These are phyloP conservation scores for Rhizopogon rudus DNA, from an alignment of 768 basidiomycete species.

Conservation along the genomic window DNA sequence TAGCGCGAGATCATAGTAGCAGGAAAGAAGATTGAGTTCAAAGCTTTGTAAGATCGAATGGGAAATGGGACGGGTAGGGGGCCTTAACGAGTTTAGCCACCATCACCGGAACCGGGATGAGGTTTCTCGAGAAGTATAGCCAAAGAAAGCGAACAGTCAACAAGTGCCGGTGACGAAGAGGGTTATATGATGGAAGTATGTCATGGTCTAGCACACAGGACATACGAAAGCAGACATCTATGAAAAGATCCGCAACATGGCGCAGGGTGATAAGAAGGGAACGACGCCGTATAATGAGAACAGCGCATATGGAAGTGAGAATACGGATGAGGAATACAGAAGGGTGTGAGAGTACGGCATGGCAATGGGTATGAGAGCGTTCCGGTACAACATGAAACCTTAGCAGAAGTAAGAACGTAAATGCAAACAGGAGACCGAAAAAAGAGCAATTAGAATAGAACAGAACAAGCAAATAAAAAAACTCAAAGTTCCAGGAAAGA, in stretches of 20 bases:
- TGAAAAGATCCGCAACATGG: not conserved
- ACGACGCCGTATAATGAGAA: not conserved
- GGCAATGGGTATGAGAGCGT: not conserved
- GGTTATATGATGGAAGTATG: not conserved
- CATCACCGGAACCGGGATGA: not conserved
- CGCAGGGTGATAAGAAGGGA: not conserved
- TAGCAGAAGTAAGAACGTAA: not conserved
- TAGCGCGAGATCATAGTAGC: not conserved
- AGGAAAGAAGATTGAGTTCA: not conserved
- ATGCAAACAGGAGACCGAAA: not conserved
- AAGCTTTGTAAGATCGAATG: not conserved
- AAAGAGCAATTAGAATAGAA: not conserved
- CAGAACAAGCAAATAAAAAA: not conserved
- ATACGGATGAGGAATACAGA: not conserved
- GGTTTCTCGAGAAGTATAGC: not conserved
- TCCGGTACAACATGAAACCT: not conserved
- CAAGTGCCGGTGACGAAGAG: not conserved
- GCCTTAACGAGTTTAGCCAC: not conserved
- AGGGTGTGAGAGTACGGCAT: not conserved
- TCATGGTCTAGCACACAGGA: not conserved
- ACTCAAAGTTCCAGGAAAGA: constrained; percentile 5
- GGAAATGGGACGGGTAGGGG: not conserved
- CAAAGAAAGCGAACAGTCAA: not conserved
- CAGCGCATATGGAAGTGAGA: not conserved
- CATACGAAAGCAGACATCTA: not conserved